Evolutionary conservation across 2,329 filamentous ascomycete genomes (phyloP).

Genomic region (Alternaria sp.): DNA sequence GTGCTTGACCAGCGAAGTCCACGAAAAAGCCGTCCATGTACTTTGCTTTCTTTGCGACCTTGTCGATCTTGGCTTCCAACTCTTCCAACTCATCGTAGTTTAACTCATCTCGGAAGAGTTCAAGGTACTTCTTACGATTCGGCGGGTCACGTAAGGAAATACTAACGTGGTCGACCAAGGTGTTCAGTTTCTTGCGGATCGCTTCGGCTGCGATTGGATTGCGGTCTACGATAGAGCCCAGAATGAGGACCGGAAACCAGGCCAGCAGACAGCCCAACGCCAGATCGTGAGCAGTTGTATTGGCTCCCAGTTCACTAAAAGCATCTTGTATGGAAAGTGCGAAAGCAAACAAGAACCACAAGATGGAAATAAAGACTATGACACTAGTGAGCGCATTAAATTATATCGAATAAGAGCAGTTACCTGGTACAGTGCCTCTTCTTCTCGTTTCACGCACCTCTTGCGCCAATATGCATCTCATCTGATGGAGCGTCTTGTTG

Average conservation of each 20-base stretch:
- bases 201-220: slow-evolving; percentile 53
- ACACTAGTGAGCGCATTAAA: neutral
- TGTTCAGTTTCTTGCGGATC: slow-evolving; percentile 49
- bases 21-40: slow-evolving; percentile 47
- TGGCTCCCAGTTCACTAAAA: slow-evolving; percentile 46
- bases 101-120: slow-evolving; percentile 30
- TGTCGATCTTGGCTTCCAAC: slow-evolving; percentile 31
- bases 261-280: slow-evolving; percentile 53
- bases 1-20: slow-evolving; percentile 47
- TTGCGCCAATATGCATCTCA: slow-evolving; percentile 46
- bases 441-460: slow-evolving; percentile 50
- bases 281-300: slow-evolving; percentile 53
- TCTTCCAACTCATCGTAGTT: slow-evolving; percentile 28
- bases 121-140: slow-evolving; percentile 36
- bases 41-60: slow-evolving; percentile 27
- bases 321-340: slow-evolving; percentile 47
- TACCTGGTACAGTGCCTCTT: slow-evolving; percentile 49
- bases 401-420: neutral
- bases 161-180: slow-evolving; percentile 48
- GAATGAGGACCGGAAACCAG: slow-evolving; percentile 55
- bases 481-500: slow-evolving; percentile 37
- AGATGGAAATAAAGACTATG: slow-evolving; percentile 48
- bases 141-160: slow-evolving; percentile 37
- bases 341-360: slow-evolving; percentile 53
- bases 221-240: slow-evolving; percentile 54